A percentile compares a stretch with the other conserved stretches of the same genome.
These are phyloP conservation scores for Trypanosoma mega DNA, from an alignment of 208 protist genomes.

Conservation along the genomic window DNA sequence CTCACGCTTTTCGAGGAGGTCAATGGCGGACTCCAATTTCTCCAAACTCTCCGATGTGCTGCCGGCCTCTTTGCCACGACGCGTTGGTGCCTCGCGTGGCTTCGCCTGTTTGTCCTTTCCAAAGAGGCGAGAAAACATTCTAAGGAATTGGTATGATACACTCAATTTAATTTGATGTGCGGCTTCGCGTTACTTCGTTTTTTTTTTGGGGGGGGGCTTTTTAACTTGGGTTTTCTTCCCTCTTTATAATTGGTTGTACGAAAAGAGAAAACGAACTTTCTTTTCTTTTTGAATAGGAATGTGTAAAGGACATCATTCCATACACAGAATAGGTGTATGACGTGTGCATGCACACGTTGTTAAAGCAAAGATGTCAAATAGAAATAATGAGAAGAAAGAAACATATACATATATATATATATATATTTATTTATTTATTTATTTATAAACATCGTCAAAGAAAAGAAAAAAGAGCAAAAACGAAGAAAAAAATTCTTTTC, in stretches of 20 bases:
- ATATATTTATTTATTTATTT: conserved; percentile 6
- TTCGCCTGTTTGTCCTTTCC: conserved; percentile 63
- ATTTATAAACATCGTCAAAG: not conserved
- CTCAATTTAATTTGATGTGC: conserved; percentile 1
- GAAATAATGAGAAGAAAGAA: too few relatives aligned
- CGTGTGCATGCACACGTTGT: too few relatives aligned
- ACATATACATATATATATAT: conserved; percentile 1
- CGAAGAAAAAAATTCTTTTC: conserved; percentile 11
- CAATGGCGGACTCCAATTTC: conserved; percentile 73
- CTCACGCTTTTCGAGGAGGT: conserved; percentile 86
- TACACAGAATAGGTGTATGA: too few relatives aligned
- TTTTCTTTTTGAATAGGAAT: too few relatives aligned
- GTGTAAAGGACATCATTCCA: too few relatives aligned
- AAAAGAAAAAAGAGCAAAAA: conserved; percentile 16
- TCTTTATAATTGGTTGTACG: too few relatives aligned
- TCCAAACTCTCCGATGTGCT: conserved; percentile 47
- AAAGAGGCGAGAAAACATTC: conserved; percentile 81
- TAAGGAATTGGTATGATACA: too few relatives aligned
- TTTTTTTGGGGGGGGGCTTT: too few relatives aligned
- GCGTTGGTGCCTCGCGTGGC: conserved; percentile 23
- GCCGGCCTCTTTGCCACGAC: conserved; percentile 14
- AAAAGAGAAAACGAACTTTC: too few relatives aligned
- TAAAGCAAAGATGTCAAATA: too few relatives aligned
- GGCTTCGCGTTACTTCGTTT: not conserved
- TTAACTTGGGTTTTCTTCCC: too few relatives aligned